Percentiles rank a stretch among this genome's conserved stretches.
These are phyloP conservation scores for Mycothermus thermophilus DNA, from an alignment of 495 filamentous ascomycete species.

Conservation along the genomic window DNA sequence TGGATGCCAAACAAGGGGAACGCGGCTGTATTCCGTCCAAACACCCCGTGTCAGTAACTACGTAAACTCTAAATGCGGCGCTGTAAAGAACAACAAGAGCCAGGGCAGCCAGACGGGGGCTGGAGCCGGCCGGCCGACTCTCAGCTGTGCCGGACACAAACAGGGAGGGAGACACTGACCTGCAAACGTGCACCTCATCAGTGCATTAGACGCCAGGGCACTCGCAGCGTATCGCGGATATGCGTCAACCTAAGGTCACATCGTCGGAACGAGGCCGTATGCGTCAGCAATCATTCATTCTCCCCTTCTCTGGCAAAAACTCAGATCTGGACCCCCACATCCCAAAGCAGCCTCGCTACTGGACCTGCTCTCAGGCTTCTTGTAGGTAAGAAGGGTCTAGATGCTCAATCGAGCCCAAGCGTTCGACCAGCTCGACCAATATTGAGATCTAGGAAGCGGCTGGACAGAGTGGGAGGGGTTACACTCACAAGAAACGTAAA, in stretches of 20 bases:
- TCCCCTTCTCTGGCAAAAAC: constrained; percentile 13
- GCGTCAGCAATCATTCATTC: constrained; percentile 13
- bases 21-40: constrained; percentile 24
- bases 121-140: too few relatives aligned
- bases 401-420: too few relatives aligned
- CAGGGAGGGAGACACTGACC: constrained; percentile 43
- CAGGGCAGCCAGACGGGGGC: too few relatives aligned
- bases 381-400: too few relatives aligned
- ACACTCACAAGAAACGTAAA: constrained; percentile 69
- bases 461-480: constrained; percentile 1
- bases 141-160: too few relatives aligned
- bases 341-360: too few relatives aligned
- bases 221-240: constrained; percentile 82
- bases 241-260: constrained; percentile 66
- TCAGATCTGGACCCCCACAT: constrained; percentile 1
- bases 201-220: constrained; percentile 78
- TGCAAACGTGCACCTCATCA: constrained; percentile 69
- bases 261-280: constrained; percentile 11
- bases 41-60: not conserved
- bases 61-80: too few relatives aligned
- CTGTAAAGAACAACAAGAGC: too few relatives aligned
- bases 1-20: constrained; percentile 38
- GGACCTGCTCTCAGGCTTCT: too few relatives aligned
- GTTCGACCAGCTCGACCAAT: too few relatives aligned
- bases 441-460: too few relatives aligned